Evolutionary conservation across 2,329 filamentous ascomycete species (phyloP), one percentile per base, ranked within the genome.

Genomic region (Fulvia fulva): DNA sequence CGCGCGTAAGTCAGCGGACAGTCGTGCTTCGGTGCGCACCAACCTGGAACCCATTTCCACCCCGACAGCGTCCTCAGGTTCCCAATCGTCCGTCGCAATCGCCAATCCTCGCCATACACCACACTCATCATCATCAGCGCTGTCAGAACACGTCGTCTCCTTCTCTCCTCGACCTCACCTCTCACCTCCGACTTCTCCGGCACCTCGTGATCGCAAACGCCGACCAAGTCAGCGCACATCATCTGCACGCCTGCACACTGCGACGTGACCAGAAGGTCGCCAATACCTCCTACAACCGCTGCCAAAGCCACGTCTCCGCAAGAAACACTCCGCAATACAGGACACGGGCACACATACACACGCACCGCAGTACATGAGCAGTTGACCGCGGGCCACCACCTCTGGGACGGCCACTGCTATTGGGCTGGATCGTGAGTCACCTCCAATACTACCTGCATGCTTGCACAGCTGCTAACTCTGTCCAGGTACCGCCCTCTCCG

Each of bases 401-500:
- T 28, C 23, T 51, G 12, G 28, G 56, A 51, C 51, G 45, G 25
- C 16, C 25, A 46, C 46, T 51, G 46, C 54, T 47, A 51, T 50
- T 57, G 58, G 49, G 53, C 54, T 47, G 44, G 30, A 37, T 14
- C 51, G 62, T 63, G 59, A 64, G 55, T 62, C 58, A 60, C 60
- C 21, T 37, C 34, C 52, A 46, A 50, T 50, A 50, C 23, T 26
- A 37, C 53, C 34, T 41, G 47, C 58, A 54, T 60, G 55, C 53
- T 32, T 55, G 50, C 43, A 51, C 51, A 21, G 26, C 21, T 26
- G 32, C 57, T 63, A 59, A 62, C 59, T 25, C 46, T 51, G 58
- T 53, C 41, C 56, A 62, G 63, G 53, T 30, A 58, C 61, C 54
- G 61, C 47, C 26, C 51, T 46, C 34, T 53, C 51, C 58, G 51